phyloP scores from a whole-genome alignment of 2,329 filamentous ascomycete genomes.

The Emergomyces pasteurianus region DNA sequence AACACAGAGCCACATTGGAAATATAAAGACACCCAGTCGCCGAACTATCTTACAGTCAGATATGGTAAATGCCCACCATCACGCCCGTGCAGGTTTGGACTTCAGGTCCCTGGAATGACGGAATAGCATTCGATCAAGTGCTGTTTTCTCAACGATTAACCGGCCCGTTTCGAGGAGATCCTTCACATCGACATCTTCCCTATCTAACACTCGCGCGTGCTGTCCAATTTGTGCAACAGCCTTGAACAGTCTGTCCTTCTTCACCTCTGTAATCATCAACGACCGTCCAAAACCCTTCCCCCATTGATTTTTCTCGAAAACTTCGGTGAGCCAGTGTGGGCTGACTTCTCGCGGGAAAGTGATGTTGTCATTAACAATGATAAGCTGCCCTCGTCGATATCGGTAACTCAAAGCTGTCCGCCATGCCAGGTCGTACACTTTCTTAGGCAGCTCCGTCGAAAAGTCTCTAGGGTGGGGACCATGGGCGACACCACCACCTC shows the following conservation, averaged over 20 bases:
- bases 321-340: constrained; percentile 50
- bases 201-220: constrained; percentile 57
- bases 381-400: constrained; percentile 73
- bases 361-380: constrained; percentile 74
- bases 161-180: constrained; percentile 76
- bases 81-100: constrained; percentile 22
- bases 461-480: constrained; percentile 93
- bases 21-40: background rate
- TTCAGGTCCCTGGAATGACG: constrained; percentile 44
- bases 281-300: constrained; percentile 56
- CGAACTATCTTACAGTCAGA: constrained; percentile 8
- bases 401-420: constrained; percentile 86
- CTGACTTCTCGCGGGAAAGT: constrained; percentile 42
- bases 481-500: constrained; percentile 76
- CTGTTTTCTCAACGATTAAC: constrained; percentile 73
- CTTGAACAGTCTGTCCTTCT: constrained; percentile 51
- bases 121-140: constrained; percentile 62
- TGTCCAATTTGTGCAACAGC: constrained; percentile 52
- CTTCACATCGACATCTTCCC: constrained; percentile 87
- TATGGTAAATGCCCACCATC: constrained; percentile 14
- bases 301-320: constrained; percentile 61
- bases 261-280: constrained; percentile 57
- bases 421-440: constrained; percentile 94
- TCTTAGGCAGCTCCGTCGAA: constrained; percentile 65
- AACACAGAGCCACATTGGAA: background rate